Evolutionary conservation across 257 asterid genomes (phyloP), one percentile per base, ranked within the genome.

Genomic region (Verbascum thapsus): DNA sequence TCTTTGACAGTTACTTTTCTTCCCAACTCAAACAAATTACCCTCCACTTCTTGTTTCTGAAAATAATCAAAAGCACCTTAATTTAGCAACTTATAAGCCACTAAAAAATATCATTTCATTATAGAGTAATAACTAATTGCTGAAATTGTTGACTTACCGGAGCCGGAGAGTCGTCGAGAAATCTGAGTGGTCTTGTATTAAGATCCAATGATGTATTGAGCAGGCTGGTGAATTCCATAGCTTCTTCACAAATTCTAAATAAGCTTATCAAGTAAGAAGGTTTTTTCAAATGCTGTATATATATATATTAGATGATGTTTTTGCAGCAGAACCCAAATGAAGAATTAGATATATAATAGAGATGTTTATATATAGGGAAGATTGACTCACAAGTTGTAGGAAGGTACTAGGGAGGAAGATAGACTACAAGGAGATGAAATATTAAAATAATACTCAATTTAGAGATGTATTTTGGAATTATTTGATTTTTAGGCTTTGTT

Each of bases 121-220:
- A 26, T 26, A 26, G 2, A 26, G 3, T 1, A 26, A 26, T 26
- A 26, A 26, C n/a, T 26, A 26, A 26, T 26, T 1, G n/a, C 34
- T 63, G 39, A 52, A 48, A 44, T 23, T 10, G 15, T 40, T 9
- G 12, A 69, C 85, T 0, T 80, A 85, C 96, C 85, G 68, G 70
- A 13, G 58, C 9, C 9, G 69, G 77, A 5, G 63, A 43, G 48
- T 75, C 85, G 8, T 80, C 84, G 12, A 70, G 34, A 26, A 76
- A 44, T 53, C 83, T 56, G 57, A 67, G 75, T 35, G 97, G 97
- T 22, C 63, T 83, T 18, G 70, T 10, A 37, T 78, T 85, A 15
- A 90, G 90, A 83, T 87, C 84, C 72, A 90, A 61, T 6, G 97
- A 90, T 64, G 90, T 81, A 67, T 87, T 83, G 48, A 87, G 54